A percentile compares a stretch with the other conserved stretches of the same genome.
Evolutionary conservation across 176 grass and related monocot genomes (phyloP).

Genomic region (Chloris gayana): DNA sequence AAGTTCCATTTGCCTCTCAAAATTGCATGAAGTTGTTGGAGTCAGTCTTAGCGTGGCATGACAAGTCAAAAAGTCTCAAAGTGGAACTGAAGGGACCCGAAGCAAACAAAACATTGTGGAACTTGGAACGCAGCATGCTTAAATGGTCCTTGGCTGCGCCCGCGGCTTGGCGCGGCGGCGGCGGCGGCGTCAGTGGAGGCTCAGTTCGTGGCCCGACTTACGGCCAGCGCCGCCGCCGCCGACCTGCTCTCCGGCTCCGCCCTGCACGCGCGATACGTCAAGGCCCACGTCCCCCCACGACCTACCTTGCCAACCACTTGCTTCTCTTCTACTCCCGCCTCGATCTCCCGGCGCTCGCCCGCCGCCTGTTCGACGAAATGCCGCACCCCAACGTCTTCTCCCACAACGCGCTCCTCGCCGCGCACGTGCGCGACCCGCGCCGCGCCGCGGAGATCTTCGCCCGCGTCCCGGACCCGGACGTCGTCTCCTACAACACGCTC

Average conservation of each 20-base stretch:
- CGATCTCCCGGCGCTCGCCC: slow-evolving; percentile 2
- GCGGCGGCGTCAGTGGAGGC: neutral
- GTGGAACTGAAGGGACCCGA: too few species aligned
- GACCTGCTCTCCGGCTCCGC: slow-evolving; percentile 40
- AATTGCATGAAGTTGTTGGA: too few species aligned
- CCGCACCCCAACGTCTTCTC: slow-evolving; percentile 46
- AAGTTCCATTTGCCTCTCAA: too few species aligned
- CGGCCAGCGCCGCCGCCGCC: slow-evolving; percentile 12
- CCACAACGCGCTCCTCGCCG: slow-evolving; percentile 54
- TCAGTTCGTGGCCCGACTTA: slow-evolving; percentile 42
- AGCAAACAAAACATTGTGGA: too few species aligned
- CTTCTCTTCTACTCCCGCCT: slow-evolving; percentile 46
- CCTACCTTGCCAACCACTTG: slow-evolving; percentile 48
- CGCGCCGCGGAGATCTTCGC: slow-evolving; percentile 35
- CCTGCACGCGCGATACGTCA: slow-evolving; percentile 47
- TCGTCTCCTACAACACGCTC: slow-evolving; percentile 45
- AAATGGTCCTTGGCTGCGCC: neutral
- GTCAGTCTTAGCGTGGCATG: too few species aligned
- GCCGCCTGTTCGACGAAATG: slow-evolving; percentile 39
- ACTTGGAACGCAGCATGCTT: neutral
- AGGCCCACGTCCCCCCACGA: slow-evolving; percentile 44
- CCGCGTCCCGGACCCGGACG: slow-evolving; percentile 18
- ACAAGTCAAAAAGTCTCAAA: too few species aligned
- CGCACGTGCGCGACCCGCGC: slow-evolving; percentile 13
- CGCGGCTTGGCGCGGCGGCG: slow-evolving; percentile 5